Conservation (phyloP, 129 eudicot genomes). For the Centaurea solstitialis region DNA sequence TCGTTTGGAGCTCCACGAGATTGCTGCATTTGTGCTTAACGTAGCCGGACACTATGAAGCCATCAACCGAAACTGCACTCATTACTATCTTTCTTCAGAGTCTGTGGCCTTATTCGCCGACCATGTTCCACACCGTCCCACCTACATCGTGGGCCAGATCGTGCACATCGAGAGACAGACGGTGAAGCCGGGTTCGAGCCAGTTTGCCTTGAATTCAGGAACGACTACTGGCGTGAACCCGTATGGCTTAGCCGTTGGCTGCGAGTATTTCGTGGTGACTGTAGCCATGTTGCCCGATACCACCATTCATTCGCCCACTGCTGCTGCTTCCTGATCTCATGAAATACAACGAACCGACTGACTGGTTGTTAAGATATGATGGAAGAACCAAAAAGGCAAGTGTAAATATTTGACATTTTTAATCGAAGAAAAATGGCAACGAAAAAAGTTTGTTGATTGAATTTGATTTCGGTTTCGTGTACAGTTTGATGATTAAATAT, state of each 20-base stretch:
- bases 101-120: slow-evolving; percentile 81
- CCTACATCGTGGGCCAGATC: slow-evolving; percentile 79
- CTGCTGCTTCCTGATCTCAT: slow-evolving; percentile 88
- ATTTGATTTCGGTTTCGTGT: slow-evolving; percentile 23
- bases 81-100: slow-evolving; percentile 84
- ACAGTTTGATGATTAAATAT: slow-evolving; percentile 38
- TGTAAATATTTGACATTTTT: slow-evolving; percentile 51
- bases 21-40: slow-evolving; percentile 86
- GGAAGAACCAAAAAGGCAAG: slow-evolving; percentile 68
- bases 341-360: slow-evolving; percentile 5
- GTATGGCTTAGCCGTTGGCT: slow-evolving; percentile 76
- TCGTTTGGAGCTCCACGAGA: slow-evolving; percentile 84
- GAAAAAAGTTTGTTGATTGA: slow-evolving; percentile 26
- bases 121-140: slow-evolving; percentile 73
- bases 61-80: slow-evolving; percentile 74
- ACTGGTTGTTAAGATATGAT: slow-evolving; percentile 57
- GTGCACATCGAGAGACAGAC: slow-evolving; percentile 80
- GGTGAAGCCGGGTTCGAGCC: slow-evolving; percentile 50
- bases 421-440: slow-evolving; percentile 12
- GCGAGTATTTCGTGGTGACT: slow-evolving; percentile 97
- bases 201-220: slow-evolving; percentile 38
- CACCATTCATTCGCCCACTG: slow-evolving; percentile 61
- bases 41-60: slow-evolving; percentile 78
- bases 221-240: slow-evolving; percentile 49
- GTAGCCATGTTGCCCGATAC: slow-evolving; percentile 92